Conservation (phyloP, 441 rosid species). For the Eutrema salsugineum region DNA sequence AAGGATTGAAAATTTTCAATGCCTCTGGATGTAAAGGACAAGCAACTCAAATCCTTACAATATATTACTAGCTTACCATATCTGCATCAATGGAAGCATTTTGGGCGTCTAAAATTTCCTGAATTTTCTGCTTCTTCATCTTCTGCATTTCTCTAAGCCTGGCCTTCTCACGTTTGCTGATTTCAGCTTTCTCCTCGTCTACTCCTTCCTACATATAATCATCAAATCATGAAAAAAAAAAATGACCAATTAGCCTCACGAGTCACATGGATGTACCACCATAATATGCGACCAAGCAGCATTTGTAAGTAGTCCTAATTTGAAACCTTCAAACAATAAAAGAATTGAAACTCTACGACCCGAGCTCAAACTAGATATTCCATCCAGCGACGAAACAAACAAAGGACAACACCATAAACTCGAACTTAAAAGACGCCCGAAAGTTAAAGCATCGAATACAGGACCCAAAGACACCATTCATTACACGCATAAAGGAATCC, state of each 20-base stretch:
- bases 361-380: not conserved
- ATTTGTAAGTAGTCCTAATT: not conserved
- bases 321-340: not conserved
- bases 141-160: conserved; percentile 86
- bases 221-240: not conserved
- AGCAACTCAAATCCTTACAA: not conserved
- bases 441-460: not conserved
- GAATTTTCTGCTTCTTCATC: conserved; percentile 87
- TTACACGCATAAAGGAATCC: not conserved
- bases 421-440: not conserved
- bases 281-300: not conserved
- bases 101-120: conserved; percentile 82
- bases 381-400: not conserved
- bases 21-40: not conserved
- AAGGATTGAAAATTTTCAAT: not conserved
- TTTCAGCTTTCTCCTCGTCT: conserved; percentile 37
- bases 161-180: conserved; percentile 86
- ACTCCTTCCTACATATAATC: conserved; percentile 44
- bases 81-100: conserved; percentile 95
- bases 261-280: not conserved
- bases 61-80: conserved; percentile 45
- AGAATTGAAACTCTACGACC: not conserved
- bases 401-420: not conserved
- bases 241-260: not conserved
- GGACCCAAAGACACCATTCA: not conserved